Conservation (phyloP, 2,329 filamentous ascomycete genomes). For the Ophiostoma perfectum region DNA sequence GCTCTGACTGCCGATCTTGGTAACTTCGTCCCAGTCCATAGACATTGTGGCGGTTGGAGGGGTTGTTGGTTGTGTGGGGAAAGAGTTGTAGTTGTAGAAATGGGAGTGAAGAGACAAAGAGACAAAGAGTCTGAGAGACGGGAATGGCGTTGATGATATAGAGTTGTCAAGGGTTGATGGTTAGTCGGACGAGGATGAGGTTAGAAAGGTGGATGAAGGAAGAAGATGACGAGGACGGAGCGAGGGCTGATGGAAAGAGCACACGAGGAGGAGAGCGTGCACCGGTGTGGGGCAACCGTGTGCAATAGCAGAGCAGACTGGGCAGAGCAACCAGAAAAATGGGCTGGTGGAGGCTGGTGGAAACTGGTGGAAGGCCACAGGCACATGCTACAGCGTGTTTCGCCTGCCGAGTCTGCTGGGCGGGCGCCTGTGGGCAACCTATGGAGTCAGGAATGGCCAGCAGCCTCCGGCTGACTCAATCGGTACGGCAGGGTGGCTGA, state of each 20-base stretch:
- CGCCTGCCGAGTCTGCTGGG: not conserved
- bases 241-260: conserved; percentile 9
- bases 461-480: conserved; percentile 8
- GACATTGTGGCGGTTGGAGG: conserved; percentile 51
- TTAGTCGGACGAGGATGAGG: not conserved
- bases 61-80: not conserved
- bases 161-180: not conserved
- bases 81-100: not conserved
- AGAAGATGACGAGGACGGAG: conserved; percentile 3
- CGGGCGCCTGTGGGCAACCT: not conserved
- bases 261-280: not conserved
- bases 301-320: conserved; percentile 5
- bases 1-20: conserved; percentile 88
- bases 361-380: conserved; percentile 22
- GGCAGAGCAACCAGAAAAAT: conserved; percentile 12
- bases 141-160: not conserved
- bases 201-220: not conserved
- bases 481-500: not conserved
- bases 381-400: not conserved
- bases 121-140: too few species aligned
- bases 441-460: not conserved
- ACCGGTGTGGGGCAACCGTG: conserved; percentile 10
- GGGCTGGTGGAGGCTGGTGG: conserved; percentile 22
- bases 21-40: conserved; percentile 78
- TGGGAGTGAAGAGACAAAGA: not conserved